Base-by-base conservation (phyloP, 768 basidiomycete genomes). In the Calocera cornea region DNA sequence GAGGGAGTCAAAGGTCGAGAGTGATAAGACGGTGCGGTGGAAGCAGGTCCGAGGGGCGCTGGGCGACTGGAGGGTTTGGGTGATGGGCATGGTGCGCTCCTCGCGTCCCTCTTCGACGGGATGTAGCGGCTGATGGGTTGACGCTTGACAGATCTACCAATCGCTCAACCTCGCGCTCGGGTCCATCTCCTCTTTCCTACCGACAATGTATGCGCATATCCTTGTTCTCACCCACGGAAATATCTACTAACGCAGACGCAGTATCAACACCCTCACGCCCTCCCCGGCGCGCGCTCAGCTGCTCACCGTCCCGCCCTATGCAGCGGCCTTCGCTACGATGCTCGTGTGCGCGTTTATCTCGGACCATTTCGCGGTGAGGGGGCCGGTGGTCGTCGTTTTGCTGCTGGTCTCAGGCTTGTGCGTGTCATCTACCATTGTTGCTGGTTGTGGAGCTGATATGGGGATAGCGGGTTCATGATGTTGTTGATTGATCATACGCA, bases 171-270 rank as follows among this genome's bases (percentile, higher is more conserved):
- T 83, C 64, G 87, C 88, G 24, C 77, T 91, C 17, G 86, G 88
- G n/a, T 88, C 89, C 8, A 88, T 87, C 36, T 86, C 87, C 22
- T 88, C 89, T 0, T 93, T 93, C 78, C 77, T 93, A 65, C 91
- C 91, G 1, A 92, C 89, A 1, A 90, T 92, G 44, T 47, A 47
- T 24, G 24, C 24, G 5, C 24, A 47, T 24, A 3, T 47, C 24
- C 44, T 3, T 19, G 8, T 19, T 19, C 44, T 47, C 7, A 10
- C 10, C 11, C 11, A 19, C 7, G 24, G 19, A 8, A 47, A 24
- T 47, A 3, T 17, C 5, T 8, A 8, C 24, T 7, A 47, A 47
- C 19, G 8, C 44, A 5, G 7, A 41, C 5, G 44, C 24, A 47
- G 44, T 24, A 47, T 47, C 44, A 47, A 47, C 44, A 47, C 44